Base-by-base conservation (phyloP, 2,329 filamentous ascomycete species). In the Fusarium pseudonygamai region DNA sequence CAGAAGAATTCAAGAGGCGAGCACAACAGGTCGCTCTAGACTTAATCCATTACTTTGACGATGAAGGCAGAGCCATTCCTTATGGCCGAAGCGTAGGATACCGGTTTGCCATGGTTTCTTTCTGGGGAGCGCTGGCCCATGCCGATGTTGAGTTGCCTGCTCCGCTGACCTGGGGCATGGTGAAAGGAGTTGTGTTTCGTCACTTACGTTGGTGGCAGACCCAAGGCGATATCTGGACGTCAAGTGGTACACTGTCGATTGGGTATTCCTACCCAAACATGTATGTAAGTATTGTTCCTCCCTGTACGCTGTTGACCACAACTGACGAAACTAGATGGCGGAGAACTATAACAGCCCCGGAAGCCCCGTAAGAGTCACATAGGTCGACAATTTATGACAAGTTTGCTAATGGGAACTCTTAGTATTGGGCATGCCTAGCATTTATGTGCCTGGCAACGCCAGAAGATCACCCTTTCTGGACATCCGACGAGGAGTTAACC, bases 341-440 rank as follows among this genome's bases (percentile, higher is more conserved):
- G 93, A 95, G 82, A 95, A 95, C 79, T 95, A 95, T 83, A 95
- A 95, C 81, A 94, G 92, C 15, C 92, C 93, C 0, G 91, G 91
- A 39, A 90, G 87, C 62, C 87, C 87, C 30, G 87, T 88, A 79
- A 82, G 84, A 24, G 20, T 7, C 9, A 30, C 10, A 13, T 26
- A 15, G 6, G 18, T 40, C 15, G 39, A 15, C 12, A 12, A 45
- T 22, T 60, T 13, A 22, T 5, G 36, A 16, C 11, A 26, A 18
- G 84, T 22, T 84, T 34, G 39, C 71, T 77, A 40, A 77, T 32
- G 14, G 45, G 24, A n/a, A 26, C 18, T 20, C 3, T 83, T 49
- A 93, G 75, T 95, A 95, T 80, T 95, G 93, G 93, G 92, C 92
- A 59, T 95, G 93, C 82, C 84, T 95, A 28, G 90, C 92, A 3